Base-by-base conservation (phyloP, 2,329 filamentous ascomycete species). In the Talaromyces sp. region DNA sequence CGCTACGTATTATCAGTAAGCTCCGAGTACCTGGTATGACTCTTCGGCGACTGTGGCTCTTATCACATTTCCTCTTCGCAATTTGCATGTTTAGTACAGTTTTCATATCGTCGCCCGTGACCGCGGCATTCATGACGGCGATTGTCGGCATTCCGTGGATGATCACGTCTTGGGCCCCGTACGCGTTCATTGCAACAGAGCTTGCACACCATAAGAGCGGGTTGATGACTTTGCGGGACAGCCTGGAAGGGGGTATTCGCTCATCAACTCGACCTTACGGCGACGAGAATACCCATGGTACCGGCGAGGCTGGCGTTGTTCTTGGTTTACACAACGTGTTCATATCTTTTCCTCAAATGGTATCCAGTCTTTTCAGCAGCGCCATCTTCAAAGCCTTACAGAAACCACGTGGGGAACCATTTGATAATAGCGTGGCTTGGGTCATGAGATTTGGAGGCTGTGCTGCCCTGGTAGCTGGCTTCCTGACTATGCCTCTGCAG, bases 291-390 rank as follows among this genome's bases (percentile, higher is more conserved):
- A 50, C 28, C 46, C 25, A 42, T 31, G 35, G 72, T 57, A 31
- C 85, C 1, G 90, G 93, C 70, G 89, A 95, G 72, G 91, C 92
- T 5, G 92, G 93, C 42, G 90, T 97, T 46, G 92, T 98, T 48
- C 83, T 98, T 1, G 93, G 93, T 8, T 92, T 98, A 60, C 93
- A 98, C 81, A 98, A 98, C 75, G 93, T 98, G 79, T 88, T 92
- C n/a, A 91, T 98, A 68, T 92, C 93, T 0, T 88, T 92, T 5
- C 93, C 93, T 1, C 93, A 98, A 73, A 93, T 97, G 65, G 83
- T 97, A 61, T 92, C 93, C 8, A 97, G 92, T 7, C 79, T 97
- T 35, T 86, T 90, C 25, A 93, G 90, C 64, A 92, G 89, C 71
- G 81, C 89, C 64, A 90, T 98, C 66, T 98, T 98, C 80, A 88